A percentile compares a stretch with the other conserved stretches of the same genome.
phyloP scores from a whole-genome alignment of 139 green algal species.

The Chlamydomonas sphaeroides region DNA sequence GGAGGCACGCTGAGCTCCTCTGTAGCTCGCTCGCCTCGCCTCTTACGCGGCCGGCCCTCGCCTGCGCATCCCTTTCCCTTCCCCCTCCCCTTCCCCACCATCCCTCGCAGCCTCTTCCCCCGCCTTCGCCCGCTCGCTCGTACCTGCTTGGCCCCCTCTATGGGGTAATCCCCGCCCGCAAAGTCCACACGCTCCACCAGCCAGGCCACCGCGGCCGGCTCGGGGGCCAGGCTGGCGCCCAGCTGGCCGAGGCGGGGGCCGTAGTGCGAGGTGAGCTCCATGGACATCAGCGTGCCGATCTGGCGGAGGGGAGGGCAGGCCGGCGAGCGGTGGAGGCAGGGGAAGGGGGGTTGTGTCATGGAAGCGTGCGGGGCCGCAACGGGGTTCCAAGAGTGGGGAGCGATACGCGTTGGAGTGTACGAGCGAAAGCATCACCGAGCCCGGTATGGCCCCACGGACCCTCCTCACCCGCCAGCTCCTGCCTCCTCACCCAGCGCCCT shows the following conservation, averaged over 20 bases:
- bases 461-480: no score
- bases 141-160: constrained; percentile 45
- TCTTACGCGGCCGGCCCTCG: no score
- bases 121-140: background rate
- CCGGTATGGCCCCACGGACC: no score
- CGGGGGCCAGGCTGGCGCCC: background rate
- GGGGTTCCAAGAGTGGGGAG: no score
- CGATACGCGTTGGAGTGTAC: no score
- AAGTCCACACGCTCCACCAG: constrained; percentile 38
- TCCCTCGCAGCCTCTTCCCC: background rate
- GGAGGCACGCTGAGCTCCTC: no score
- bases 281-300: constrained; percentile 5
- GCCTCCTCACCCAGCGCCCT: no score
- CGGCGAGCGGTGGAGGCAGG: no score
- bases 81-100: background rate
- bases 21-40: no score
- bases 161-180: constrained; percentile 14
- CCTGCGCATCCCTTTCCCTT: background rate
- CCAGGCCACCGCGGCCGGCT: background rate
- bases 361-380: no score
- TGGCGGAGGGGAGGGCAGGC: background rate
- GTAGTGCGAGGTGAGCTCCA: constrained; percentile 6
- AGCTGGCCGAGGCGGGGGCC: background rate
- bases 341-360: no score
- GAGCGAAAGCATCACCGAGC: no score